phyloP scores from a whole-genome alignment of 2,329 filamentous ascomycete genomes.

The Lecanosticta acicola region DNA sequence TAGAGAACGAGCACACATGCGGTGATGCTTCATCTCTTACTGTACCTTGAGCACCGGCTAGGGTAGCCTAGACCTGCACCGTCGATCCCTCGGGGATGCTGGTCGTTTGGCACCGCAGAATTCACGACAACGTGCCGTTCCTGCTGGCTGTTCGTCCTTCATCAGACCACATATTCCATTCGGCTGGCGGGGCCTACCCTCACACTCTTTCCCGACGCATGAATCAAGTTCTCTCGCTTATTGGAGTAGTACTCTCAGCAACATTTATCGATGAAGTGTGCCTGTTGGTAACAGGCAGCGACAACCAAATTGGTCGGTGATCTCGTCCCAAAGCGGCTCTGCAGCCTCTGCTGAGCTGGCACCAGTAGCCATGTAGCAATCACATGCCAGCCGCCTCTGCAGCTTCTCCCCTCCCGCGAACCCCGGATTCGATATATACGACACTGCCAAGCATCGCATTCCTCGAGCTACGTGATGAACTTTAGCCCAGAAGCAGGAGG shows the following conservation, averaged over 20 bases:
- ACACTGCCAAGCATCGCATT: slow-evolving; percentile 3
- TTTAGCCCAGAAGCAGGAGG: slow-evolving; percentile 2
- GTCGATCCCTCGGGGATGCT: not conserved
- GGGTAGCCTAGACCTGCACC: too few relatives aligned
- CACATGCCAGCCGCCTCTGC: not conserved
- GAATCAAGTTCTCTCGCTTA: not conserved
- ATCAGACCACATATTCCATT: too few relatives aligned
- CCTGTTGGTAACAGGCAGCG: not conserved
- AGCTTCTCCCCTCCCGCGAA: not conserved
- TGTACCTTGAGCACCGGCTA: too few relatives aligned
- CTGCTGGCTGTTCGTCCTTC: slow-evolving; percentile 4
- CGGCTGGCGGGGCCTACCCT: not conserved
- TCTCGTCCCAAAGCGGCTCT: too few relatives aligned
- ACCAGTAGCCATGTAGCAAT: too few relatives aligned
- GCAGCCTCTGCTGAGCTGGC: not conserved
- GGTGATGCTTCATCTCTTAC: too few relatives aligned
- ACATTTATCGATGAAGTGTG: not conserved
- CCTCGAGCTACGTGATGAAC: slow-evolving; percentile 12
- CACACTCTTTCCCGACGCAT: slow-evolving; percentile 1
- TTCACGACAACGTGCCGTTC: slow-evolving; percentile 11
- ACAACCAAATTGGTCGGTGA: not conserved
- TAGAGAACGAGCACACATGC: too few relatives aligned
- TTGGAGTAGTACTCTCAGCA: too few relatives aligned
- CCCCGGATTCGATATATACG: too few relatives aligned
- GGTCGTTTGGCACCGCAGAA: slow-evolving; percentile 6